Evolutionary conservation across 2,329 filamentous ascomycete genomes (phyloP).

Genomic region (Akanthomyces dipterigenus): DNA sequence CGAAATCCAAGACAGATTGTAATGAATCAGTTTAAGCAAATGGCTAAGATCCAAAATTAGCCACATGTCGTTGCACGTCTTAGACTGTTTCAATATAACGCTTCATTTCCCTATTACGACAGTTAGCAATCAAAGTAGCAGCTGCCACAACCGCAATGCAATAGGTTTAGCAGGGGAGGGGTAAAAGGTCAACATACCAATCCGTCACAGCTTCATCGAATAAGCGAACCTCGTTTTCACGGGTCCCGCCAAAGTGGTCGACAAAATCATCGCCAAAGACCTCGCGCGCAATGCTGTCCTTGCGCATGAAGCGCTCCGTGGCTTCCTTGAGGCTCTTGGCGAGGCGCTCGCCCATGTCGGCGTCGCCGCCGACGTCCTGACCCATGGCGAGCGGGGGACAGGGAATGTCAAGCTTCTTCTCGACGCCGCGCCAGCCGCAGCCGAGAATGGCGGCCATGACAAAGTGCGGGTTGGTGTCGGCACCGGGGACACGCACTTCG

Average conservation of each 20-base stretch:
- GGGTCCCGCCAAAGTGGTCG: constrained; percentile 86
- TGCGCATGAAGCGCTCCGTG: constrained; percentile 66
- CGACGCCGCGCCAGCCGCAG: constrained; percentile 83
- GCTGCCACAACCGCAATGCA: neutral
- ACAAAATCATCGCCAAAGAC: constrained; percentile 94
- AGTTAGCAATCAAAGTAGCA: constrained; percentile 16
- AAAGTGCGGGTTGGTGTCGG: constrained; percentile 83
- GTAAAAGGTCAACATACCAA: constrained; percentile 54
- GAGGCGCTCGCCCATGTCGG: constrained; percentile 67
- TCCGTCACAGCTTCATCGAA: constrained; percentile 98
- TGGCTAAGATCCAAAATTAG: neutral
- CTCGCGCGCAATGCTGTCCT: constrained; percentile 82
- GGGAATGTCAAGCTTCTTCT: constrained; percentile 81
- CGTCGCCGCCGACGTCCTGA: constrained; percentile 66
- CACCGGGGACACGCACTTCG: constrained; percentile 89
- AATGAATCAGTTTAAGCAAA: neutral
- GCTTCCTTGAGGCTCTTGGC: constrained; percentile 84
- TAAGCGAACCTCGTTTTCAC: constrained; percentile 81
- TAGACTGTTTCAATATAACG: constrained; percentile 73
- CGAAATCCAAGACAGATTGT: neutral
- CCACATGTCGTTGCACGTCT: neutral
- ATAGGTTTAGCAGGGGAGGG: neutral
- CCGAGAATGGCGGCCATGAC: constrained; percentile 83
- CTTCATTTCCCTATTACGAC: constrained; percentile 57
- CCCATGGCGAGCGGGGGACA: constrained; percentile 80